Evolutionary conservation across 805 yeast species (phyloP).

Genomic region (Hanseniaspora meyeri): DNA sequence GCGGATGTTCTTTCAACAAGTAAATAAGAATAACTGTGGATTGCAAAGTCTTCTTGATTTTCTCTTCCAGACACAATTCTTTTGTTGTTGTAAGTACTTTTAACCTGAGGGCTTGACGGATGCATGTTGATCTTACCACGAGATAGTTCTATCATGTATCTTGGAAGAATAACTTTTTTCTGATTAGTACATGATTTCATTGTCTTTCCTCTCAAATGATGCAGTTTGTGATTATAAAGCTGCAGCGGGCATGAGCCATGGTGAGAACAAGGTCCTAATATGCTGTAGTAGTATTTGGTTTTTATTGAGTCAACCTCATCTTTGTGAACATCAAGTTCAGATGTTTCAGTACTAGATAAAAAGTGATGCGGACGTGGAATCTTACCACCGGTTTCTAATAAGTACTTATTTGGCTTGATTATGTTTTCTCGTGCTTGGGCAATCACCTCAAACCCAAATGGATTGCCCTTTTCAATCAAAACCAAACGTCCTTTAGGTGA

Average conservation of each 20-base stretch:
- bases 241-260: conserved; percentile 81
- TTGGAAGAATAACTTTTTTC: conserved; percentile 64
- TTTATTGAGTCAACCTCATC: conserved; percentile 12
- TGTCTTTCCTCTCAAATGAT: conserved; percentile 43
- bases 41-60: conserved; percentile 55
- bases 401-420: conserved; percentile 71
- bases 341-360: not conserved
- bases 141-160: conserved; percentile 68
- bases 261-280: conserved; percentile 86
- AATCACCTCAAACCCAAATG: conserved; percentile 74
- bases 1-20: conserved; percentile 49
- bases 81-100: not conserved
- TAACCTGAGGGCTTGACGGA: conserved; percentile 37
- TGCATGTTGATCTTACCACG: conserved; percentile 52
- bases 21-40: conserved; percentile 61
- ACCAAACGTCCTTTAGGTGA: conserved; percentile 72
- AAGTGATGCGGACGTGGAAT: conserved; percentile 54
- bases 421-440: conserved; percentile 84
- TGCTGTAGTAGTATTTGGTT: conserved; percentile 42
- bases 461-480: conserved; percentile 77
- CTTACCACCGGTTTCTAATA: conserved; percentile 35
- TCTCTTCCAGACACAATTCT: conserved; percentile 50
- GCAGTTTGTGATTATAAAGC: conserved; percentile 56
- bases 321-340: not conserved
- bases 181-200: conserved; percentile 66